Evolutionary conservation across 164 flowering plant genomes (phyloP).

Genomic region (Annona cherimola): DNA sequence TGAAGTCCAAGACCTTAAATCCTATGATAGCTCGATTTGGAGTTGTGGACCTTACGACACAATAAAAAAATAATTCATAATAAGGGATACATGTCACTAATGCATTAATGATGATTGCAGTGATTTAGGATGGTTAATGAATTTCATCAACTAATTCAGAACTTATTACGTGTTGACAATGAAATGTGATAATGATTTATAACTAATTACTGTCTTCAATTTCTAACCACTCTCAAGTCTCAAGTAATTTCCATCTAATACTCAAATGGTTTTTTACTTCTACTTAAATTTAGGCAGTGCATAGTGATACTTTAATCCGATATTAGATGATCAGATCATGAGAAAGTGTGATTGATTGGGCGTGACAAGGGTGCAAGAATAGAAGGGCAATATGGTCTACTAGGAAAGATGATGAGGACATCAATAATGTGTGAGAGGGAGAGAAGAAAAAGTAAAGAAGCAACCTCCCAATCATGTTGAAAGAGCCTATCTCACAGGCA

Average conservation of each 20-base stretch:
- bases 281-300: not conserved
- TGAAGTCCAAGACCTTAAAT: no score
- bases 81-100: no score
- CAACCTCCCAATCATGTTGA: not conserved
- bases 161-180: no score
- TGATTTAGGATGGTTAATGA: no score
- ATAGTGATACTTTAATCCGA: not conserved
- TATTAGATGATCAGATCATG: not conserved
- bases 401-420: not conserved
- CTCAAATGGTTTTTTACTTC: no score
- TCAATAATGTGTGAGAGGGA: not conserved
- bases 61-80: no score
- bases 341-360: not conserved
- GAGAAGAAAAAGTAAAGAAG: not conserved
- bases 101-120: no score
- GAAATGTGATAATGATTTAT: no score
- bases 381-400: not conserved
- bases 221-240: not conserved
- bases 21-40: no score
- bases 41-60: no score
- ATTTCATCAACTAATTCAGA: no score
- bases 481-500: conserved; percentile 4
- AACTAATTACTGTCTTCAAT: no score
- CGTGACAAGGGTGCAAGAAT: not conserved
- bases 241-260: not conserved